These are phyloP conservation scores for Neospora caninum DNA, from an alignment of 169 alveolate genomes.

Conservation along the genomic window DNA sequence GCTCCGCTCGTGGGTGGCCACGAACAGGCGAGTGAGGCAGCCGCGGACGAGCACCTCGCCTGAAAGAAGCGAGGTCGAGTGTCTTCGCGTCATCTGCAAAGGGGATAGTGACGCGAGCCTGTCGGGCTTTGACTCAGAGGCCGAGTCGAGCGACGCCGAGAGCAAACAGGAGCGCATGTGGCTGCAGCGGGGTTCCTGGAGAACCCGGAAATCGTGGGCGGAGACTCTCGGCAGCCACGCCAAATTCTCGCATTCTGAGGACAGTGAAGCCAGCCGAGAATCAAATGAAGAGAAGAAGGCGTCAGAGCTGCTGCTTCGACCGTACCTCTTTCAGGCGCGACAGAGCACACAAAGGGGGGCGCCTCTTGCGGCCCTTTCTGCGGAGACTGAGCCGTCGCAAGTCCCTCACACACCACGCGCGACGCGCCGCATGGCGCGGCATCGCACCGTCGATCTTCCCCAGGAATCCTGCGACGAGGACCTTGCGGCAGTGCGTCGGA, in stretches of 20 bases:
- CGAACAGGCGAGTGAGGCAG: too few relatives aligned
- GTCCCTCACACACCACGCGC: background rate
- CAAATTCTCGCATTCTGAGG: conserved; percentile 12
- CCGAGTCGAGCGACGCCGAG: background rate
- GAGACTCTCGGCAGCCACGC: background rate
- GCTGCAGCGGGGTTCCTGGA: background rate
- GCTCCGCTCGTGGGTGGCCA: too few relatives aligned
- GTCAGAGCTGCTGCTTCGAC: background rate
- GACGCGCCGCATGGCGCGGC: background rate
- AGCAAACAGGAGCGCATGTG: background rate
- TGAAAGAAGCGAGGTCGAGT: too few relatives aligned
- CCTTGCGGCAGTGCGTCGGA: background rate
- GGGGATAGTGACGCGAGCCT: background rate
- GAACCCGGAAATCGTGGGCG: background rate
- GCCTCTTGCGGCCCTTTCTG: background rate
- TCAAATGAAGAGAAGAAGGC: conserved; percentile 12
- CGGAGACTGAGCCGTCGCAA: background rate
- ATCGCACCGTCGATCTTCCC: background rate
- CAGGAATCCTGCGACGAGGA: background rate
- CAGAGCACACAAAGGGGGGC: background rate
- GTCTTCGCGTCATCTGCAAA: background rate
- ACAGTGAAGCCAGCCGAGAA: background rate
- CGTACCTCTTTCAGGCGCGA: background rate
- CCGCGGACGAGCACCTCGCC: background rate
- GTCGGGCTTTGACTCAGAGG: background rate